Evolutionary conservation across 805 yeast genomes (phyloP).

Genomic region (Zygoascus bituminiphila): DNA sequence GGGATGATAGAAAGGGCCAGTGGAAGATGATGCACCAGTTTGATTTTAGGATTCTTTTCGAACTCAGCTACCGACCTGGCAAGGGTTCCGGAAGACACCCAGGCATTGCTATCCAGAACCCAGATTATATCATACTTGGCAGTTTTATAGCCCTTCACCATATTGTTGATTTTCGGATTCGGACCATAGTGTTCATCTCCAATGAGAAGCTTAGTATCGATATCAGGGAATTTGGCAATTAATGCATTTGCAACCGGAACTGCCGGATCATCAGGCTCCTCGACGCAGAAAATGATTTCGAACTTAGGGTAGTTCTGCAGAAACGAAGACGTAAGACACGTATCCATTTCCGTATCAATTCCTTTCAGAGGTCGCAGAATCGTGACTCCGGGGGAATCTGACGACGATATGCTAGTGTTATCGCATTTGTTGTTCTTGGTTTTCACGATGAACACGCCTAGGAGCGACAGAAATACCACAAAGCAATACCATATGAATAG

Average conservation of each 20-base stretch:
- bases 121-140: slow-evolving; percentile 72
- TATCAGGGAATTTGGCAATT: slow-evolving; percentile 43
- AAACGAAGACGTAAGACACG: slow-evolving; percentile 61
- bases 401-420: neutral
- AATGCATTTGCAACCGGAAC: slow-evolving; percentile 46
- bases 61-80: slow-evolving; percentile 47
- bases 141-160: slow-evolving; percentile 65
- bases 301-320: slow-evolving; percentile 61
- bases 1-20: slow-evolving; percentile 32
- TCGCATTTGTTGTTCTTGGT: neutral
- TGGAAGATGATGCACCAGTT: slow-evolving; percentile 77
- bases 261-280: slow-evolving; percentile 53
- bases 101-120: slow-evolving; percentile 81
- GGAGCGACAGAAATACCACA: slow-evolving; percentile 7
- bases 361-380: slow-evolving; percentile 81
- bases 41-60: slow-evolving; percentile 38
- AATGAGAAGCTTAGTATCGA: slow-evolving; percentile 51
- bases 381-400: slow-evolving; percentile 47
- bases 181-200: slow-evolving; percentile 56
- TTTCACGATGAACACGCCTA: slow-evolving; percentile 7
- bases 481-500: slow-evolving; percentile 12
- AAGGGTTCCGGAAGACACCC: slow-evolving; percentile 61
- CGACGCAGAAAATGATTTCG: slow-evolving; percentile 73
- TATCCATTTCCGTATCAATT: slow-evolving; percentile 62
- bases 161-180: slow-evolving; percentile 81